Base-by-base conservation (phyloP, 1,284 basidiomycete genomes). In the Fomitopsis betulina region DNA sequence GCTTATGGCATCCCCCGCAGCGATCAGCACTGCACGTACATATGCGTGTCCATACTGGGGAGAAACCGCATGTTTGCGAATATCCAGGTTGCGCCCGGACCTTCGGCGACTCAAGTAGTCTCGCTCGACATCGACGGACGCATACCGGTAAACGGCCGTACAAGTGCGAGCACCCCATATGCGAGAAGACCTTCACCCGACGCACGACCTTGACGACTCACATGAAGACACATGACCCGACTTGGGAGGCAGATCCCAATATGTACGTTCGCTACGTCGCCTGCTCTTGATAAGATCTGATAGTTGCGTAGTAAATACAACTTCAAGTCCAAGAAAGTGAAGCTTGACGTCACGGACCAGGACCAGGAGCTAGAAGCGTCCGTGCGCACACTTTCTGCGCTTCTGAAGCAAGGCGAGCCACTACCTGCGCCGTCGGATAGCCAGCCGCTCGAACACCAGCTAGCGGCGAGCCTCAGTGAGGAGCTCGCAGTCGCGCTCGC, bases 51-150 rank as follows among this genome's bases (percentile, higher is more conserved):
- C 93, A 95, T 68, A 93, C 92, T 6, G 93, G 93, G 52, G 93
- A 95, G 76, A 91, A 91, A 69, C 93, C 93, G 2, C 92, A 94
- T 72, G 83, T 81, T 59, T 95, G 93, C 74, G 89, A 92, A 73
- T 92, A 91, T 68, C 88, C 89, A 12, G 89, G 85, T 6, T 95
- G 93, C 69, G 83, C 81, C 47, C 91, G 87, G 73, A 89, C 87
- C 7, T 95, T 95, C 72, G 86, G 91, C 42, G 93, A 95, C 72
- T 93, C 91, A 19, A 93, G 90, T 69, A 92, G 90, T 73, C 79
- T 95, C 59, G 91, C 93, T 53, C 85, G 93, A 65, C 93, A 95
- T 77, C 84, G 93, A 53, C 83, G 93, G 62, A 93, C 90, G 9
- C 93, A 95, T 67, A 91, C 90, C 1, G 90, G 89, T 25, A 89